These are phyloP conservation scores for Akanthomyces muscarius DNA, from an alignment of 2,329 filamentous ascomycete species.

Conservation along the genomic window DNA sequence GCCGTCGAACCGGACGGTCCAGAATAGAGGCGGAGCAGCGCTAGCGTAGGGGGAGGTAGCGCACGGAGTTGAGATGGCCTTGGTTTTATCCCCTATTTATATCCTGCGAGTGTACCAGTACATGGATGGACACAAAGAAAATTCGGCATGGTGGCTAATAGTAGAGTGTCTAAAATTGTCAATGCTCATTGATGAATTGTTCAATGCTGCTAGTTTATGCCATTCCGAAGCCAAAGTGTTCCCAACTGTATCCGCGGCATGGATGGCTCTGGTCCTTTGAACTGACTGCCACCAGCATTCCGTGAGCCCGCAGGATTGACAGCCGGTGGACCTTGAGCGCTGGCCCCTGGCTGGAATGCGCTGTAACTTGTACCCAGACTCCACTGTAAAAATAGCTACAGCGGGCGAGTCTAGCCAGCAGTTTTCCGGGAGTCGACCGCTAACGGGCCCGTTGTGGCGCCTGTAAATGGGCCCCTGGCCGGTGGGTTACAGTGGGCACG, in stretches of 20 bases:
- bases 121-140: too few species aligned
- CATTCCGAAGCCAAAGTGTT: too few species aligned
- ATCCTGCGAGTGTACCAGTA: not conserved
- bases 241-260: too few species aligned
- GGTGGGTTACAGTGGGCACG: conserved; percentile 1
- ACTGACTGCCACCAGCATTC: not conserved
- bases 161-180: too few species aligned
- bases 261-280: too few species aligned
- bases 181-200: too few species aligned
- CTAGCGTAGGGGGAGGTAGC: not conserved
- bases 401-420: not conserved
- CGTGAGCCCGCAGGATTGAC: not conserved
- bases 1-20: not conserved
- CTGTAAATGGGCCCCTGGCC: not conserved
- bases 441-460: not conserved
- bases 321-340: not conserved
- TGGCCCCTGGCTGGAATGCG: not conserved
- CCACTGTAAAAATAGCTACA: not conserved
- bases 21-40: conserved; percentile 2
- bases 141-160: too few species aligned
- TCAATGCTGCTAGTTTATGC: too few species aligned
- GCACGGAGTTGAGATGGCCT: not conserved
- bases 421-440: not conserved
- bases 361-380: not conserved
- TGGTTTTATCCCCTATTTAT: not conserved